Conservation (phyloP, 345 rosid genomes). For the Excoecaria cochinchinensis region DNA sequence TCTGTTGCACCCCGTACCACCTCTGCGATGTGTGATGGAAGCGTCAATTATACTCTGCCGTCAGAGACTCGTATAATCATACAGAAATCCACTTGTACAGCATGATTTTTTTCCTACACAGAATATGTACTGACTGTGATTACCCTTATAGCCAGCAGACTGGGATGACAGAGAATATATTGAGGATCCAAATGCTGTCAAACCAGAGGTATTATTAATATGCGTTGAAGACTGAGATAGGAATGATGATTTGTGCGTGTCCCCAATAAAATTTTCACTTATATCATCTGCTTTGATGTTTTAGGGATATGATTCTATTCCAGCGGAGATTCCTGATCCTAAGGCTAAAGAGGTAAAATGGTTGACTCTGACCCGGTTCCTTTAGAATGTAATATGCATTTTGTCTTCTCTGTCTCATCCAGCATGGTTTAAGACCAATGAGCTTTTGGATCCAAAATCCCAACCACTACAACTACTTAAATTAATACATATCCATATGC, state of each 20-base stretch:
- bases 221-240: not conserved
- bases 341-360: conserved; percentile 59
- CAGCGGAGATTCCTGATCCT: conserved; percentile 59
- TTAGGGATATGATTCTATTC: conserved; percentile 65
- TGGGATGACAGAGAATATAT: conserved; percentile 94
- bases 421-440: not conserved
- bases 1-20: not conserved
- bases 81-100: not conserved
- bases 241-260: not conserved
- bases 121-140: not conserved
- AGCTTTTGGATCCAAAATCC: not conserved
- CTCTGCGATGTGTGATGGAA: not conserved
- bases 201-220: conserved; percentile 59
- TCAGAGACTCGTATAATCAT: not conserved
- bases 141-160: conserved; percentile 64
- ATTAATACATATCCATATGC: not conserved
- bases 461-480: not conserved
- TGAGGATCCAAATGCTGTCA: conserved; percentile 69
- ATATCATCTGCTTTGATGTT: conserved; percentile 15
- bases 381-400: not conserved
- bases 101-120: not conserved
- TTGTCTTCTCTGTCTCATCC: not conserved
- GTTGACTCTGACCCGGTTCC: not conserved
- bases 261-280: conserved; percentile 13
- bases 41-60: not conserved